phyloP scores from a whole-genome alignment of 805 yeast genomes.

The Myxozyma mucilagina region DNA sequence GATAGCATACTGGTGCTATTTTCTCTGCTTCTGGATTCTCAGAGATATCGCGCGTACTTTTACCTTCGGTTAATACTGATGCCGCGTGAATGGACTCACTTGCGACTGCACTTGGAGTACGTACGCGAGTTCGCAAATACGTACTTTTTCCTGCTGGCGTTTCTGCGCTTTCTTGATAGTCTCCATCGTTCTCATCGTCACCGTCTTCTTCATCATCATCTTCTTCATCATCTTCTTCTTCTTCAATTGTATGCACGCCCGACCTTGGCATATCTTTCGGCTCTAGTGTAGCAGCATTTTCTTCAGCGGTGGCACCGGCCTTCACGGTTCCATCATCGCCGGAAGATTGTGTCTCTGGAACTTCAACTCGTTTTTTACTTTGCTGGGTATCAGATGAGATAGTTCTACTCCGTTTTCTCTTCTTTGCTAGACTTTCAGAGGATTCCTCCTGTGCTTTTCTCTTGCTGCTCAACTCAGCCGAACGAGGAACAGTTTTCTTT shows the following conservation, averaged over 20 bases:
- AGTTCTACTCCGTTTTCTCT: neutral
- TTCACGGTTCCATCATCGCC: neutral
- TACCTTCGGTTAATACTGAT: neutral
- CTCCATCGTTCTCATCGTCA: neutral
- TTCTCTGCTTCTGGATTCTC: neutral
- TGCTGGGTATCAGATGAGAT: neutral
- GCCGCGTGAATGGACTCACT: neutral
- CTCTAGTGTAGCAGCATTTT: no score
- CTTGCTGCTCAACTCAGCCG: neutral
- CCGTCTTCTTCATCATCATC: no score
- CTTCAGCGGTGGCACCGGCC: neutral
- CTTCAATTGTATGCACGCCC: neutral
- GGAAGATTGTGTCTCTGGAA: neutral
- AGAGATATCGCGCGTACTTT: neutral
- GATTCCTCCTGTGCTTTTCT: neutral
- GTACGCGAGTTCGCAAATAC: neutral
- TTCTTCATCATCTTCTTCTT: conserved; percentile 6
- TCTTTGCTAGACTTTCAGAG: no score
- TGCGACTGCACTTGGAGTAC: neutral
- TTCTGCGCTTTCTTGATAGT: neutral
- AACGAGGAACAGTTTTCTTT: neutral
- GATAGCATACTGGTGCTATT: neutral
- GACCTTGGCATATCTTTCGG: no score
- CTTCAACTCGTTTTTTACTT: neutral
- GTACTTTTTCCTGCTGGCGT: neutral